Base-by-base conservation (phyloP, 1,284 basidiomycete species). In the Termitomyces sp. region DNA sequence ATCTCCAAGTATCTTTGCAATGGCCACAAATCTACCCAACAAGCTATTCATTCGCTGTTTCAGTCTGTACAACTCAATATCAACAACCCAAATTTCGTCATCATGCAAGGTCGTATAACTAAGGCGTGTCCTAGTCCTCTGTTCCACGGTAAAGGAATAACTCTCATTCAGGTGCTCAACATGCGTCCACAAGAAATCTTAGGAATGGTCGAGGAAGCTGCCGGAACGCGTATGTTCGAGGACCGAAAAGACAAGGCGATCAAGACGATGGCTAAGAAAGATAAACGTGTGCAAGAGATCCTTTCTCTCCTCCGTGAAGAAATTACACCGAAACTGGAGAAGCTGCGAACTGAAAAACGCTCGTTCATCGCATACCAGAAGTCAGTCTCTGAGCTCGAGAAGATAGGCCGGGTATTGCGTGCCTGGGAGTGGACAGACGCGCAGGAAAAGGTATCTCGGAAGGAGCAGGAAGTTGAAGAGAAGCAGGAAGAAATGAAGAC, bases 61-160 rank as follows among this genome's bases (percentile, higher is more conserved):
- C 97, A 99, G 68, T 90, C 91, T 35, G 94, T 99, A 0, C 95
- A 98, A 70, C 84, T 99, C 62, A 99, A 99, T 70, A 99, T 99
- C 80, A 99, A 99, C 74, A 99, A 98, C 69, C 97, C 97, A 43
- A 99, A 99, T 68, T 99, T 99, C 73, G 80, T 99, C 57, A 99
- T 99, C 70, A 99, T 99, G 95, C 97, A 99, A 72, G 97, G 97
- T 43, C 85, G 88, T 45, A 95, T 95, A 64, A 95, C 93, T 10
- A 96, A 95, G 73, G 92, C 81, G 38, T 38, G 64, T 57, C 9
- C 18, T 16, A 14, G 16, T 4, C 16, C 42, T 33, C 19, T 46
- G 37, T 40, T 21, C 46, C n/a, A 35, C 19, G 3, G 3, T 26
- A 18, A n/a, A 18, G 10, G 19, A 8, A 31, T 38, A 14, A 53